Evolutionary conservation across 768 basidiomycete species (phyloP).

Genomic region (Trametes cingulata): DNA sequence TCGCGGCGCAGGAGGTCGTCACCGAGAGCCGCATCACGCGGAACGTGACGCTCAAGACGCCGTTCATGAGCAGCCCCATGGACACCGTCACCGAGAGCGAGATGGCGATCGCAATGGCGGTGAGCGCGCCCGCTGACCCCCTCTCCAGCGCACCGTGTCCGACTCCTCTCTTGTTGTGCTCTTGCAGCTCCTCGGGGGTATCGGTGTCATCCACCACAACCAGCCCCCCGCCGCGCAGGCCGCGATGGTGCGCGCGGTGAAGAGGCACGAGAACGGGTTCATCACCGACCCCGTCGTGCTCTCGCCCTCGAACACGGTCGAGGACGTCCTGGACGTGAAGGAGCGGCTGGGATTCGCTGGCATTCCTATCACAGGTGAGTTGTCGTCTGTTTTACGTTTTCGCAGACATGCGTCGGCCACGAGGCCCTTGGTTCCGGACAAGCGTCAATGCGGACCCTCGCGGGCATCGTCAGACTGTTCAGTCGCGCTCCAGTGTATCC

Average conservation of each 20-base stretch:
- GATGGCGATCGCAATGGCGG: conserved; percentile 93
- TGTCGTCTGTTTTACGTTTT: conserved; percentile 9
- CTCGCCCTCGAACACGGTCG: conserved; percentile 73
- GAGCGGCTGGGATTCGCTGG: conserved; percentile 91
- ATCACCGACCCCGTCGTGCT: conserved; percentile 94
- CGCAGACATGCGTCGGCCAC: conserved; percentile 9
- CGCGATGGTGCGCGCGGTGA: conserved; percentile 96
- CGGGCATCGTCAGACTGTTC: neutral
- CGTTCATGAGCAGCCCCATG: conserved; percentile 98
- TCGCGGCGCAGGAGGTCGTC: conserved; percentile 75
- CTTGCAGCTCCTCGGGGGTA: conserved; percentile 82
- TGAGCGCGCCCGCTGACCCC: conserved; percentile 41
- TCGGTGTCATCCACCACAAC: conserved; percentile 99
- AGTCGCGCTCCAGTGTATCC: neutral
- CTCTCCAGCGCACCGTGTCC: conserved; percentile 18
- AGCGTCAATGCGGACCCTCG: neutral
- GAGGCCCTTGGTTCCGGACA: neutral
- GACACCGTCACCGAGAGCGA: conserved; percentile 97
- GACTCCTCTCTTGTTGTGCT: conserved; percentile 30
- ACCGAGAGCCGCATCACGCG: conserved; percentile 88
- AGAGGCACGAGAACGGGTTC: conserved; percentile 98
- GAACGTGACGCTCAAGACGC: conserved; percentile 90
- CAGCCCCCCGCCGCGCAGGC: conserved; percentile 83
- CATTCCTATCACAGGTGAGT: conserved; percentile 94
- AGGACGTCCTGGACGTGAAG: conserved; percentile 93